A percentile compares a stretch with the other conserved stretches of the same genome.
Evolutionary conservation across 495 filamentous ascomycete genomes (phyloP).

Genomic region (Alectoria sarmentosa): DNA sequence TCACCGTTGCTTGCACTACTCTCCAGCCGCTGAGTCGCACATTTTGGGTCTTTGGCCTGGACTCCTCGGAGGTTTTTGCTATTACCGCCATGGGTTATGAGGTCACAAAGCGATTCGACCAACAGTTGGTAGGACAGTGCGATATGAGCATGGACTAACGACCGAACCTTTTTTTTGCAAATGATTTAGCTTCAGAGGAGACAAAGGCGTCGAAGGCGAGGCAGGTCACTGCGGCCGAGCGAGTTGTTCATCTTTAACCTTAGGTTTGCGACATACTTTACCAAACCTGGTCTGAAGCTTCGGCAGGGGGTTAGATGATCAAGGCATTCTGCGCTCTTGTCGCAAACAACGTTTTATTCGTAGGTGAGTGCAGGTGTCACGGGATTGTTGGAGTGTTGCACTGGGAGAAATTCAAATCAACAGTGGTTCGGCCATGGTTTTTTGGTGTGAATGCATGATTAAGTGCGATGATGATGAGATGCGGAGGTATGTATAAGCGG

Average conservation of each 20-base stretch:
- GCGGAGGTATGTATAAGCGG: neutral
- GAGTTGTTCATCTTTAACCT: neutral
- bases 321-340: neutral
- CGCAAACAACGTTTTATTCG: neutral
- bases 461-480: neutral
- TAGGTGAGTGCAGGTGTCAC: neutral
- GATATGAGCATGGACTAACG: neutral
- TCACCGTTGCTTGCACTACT: neutral
- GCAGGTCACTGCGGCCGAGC: neutral
- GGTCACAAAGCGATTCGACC: neutral
- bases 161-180: neutral
- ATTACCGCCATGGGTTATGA: neutral
- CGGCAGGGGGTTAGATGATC: neutral
- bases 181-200: neutral
- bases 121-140: neutral
- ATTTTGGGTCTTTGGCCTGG: neutral
- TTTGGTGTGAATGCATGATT: no score
- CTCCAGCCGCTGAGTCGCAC: neutral
- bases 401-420: no score
- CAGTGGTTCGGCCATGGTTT: no score
- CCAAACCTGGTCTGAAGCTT: neutral
- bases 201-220: neutral
- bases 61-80: neutral
- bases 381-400: neutral
- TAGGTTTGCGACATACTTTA: neutral